Conservation (phyloP, 257 asterid species). For the Mitragyna speciosa region DNA sequence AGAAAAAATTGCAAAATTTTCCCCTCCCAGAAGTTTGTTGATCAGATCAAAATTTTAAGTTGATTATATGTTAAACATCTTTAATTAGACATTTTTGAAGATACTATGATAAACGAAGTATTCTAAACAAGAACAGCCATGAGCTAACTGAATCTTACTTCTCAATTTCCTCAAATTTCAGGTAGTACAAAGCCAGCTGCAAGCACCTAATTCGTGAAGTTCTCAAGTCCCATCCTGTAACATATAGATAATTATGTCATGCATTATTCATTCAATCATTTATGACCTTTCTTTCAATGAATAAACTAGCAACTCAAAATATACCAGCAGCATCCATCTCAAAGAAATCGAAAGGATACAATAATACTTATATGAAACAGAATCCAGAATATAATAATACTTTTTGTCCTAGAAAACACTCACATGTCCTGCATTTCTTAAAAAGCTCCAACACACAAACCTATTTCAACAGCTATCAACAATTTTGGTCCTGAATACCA, state of each 20-base stretch:
- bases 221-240: slow-evolving; percentile 86
- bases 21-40: neutral
- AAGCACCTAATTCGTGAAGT: slow-evolving; percentile 70
- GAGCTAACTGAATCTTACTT: slow-evolving; percentile 51
- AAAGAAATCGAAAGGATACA: neutral
- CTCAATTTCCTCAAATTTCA: slow-evolving; percentile 78
- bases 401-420: neutral
- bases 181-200: slow-evolving; percentile 85
- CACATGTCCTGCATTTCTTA: neutral
- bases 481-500: neutral
- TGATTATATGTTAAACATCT: neutral
- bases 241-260: slow-evolving; percentile 5
- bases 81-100: slow-evolving; percentile 1
- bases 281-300: slow-evolving; percentile 21
- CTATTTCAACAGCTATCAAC: neutral
- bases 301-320: slow-evolving; percentile 10
- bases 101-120: neutral
- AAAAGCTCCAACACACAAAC: neutral
- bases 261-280: neutral
- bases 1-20: neutral
- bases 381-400: neutral
- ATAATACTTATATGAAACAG: no score
- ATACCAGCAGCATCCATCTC: neutral
- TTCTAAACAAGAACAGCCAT: neutral
- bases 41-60: neutral